Percentiles rank a stretch among this genome's conserved stretches.
Conservation (phyloP, 805 yeast species). For the Yarrowia keelungensis region DNA sequence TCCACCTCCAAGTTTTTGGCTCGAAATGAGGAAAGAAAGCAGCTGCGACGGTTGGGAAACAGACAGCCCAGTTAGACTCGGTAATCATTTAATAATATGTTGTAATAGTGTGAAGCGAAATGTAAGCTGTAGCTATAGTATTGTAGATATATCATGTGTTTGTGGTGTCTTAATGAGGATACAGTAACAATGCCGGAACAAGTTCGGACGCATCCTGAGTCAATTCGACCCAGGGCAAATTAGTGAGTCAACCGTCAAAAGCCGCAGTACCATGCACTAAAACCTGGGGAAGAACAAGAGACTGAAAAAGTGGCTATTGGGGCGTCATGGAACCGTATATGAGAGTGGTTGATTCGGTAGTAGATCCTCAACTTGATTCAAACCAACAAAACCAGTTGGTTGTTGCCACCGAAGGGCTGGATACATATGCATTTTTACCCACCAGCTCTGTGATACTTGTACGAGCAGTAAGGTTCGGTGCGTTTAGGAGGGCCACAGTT, state of each 20-base stretch:
- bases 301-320: no score
- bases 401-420: no score
- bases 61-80: conserved; percentile 29
- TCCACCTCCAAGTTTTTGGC: conserved; percentile 39
- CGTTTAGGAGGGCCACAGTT: conserved; percentile 11
- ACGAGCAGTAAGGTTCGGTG: not conserved
- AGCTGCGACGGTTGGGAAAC: conserved; percentile 31
- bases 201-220: conserved; percentile 12
- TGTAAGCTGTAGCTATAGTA: not conserved
- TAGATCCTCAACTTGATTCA: no score
- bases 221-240: not conserved
- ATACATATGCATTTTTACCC: not conserved
- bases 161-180: not conserved
- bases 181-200: conserved; percentile 7
- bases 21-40: conserved; percentile 36
- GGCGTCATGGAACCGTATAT: no score
- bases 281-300: conserved; percentile 7
- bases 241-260: conserved; percentile 28
- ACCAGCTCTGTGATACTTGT: not conserved
- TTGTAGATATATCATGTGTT: not conserved
- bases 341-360: no score
- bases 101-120: conserved; percentile 8
- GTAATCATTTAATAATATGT: conserved; percentile 23
- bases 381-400: no score
- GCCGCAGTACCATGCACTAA: conserved; percentile 15